Percentiles rank a stretch among this genome's conserved stretches.
phyloP scores from a whole-genome alignment of 139 green algal genomes.

The Eudorina sp. region DNA sequence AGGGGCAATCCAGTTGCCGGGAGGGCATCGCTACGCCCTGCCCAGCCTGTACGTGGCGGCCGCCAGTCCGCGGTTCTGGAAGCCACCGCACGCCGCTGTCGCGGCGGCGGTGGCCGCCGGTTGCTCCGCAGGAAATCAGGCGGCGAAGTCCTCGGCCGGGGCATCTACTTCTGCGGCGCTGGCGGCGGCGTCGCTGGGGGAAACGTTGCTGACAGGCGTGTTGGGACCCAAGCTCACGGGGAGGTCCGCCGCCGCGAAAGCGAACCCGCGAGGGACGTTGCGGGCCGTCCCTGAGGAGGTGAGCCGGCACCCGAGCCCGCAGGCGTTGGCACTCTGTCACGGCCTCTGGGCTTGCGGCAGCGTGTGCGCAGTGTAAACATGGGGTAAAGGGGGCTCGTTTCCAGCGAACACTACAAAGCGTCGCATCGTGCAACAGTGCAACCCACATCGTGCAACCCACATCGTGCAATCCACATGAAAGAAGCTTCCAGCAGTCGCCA shows the following conservation, averaged over 20 bases:
- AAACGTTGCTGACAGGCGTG: not conserved
- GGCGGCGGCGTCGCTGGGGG: not conserved
- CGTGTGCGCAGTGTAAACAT: too few species aligned
- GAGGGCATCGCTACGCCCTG: slow-evolving; percentile 16
- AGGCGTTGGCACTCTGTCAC: too few species aligned
- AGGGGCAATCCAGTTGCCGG: not conserved
- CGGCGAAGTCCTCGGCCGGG: not conserved
- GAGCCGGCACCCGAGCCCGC: not conserved
- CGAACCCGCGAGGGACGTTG: not conserved
- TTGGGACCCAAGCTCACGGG: not conserved
- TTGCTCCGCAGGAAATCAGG: not conserved
- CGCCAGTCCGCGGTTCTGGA: slow-evolving; percentile 17
- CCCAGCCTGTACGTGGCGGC: slow-evolving; percentile 20
- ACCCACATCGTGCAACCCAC: too few species aligned
- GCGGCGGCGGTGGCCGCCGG: not conserved
- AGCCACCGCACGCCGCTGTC: not conserved
- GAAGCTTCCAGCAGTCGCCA: too few species aligned
- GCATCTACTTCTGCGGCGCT: not conserved
- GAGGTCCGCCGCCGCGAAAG: not conserved
- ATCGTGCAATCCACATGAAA: too few species aligned
- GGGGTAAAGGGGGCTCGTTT: too few species aligned
- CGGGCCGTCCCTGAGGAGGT: slow-evolving; percentile 8
- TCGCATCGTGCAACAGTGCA: too few species aligned
- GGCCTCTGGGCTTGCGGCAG: too few species aligned
- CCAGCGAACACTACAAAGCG: too few species aligned